A percentile compares a stretch with the other conserved stretches of the same genome.
These are phyloP conservation scores for Colletotrichum limetticola DNA, from an alignment of 2,329 filamentous ascomycete genomes.

Conservation along the genomic window DNA sequence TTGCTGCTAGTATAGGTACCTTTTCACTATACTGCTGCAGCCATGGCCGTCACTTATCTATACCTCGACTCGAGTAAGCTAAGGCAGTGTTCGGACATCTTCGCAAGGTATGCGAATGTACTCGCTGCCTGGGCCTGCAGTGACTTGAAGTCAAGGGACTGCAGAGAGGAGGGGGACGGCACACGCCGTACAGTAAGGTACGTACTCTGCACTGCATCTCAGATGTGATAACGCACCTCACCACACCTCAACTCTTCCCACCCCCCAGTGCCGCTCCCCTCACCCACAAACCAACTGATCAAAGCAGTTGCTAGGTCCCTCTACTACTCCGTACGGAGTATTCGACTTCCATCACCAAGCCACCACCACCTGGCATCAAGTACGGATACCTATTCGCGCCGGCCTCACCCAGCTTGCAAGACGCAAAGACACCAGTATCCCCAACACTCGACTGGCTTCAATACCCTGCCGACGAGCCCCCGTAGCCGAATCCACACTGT, in stretches of 20 bases:
- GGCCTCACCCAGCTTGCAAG: not conserved
- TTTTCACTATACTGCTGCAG: not conserved
- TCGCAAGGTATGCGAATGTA: not conserved
- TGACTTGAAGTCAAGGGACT: not conserved
- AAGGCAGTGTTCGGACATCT: not conserved
- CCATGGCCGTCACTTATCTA: not conserved
- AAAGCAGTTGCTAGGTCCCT: not conserved
- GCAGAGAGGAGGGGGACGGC: not conserved
- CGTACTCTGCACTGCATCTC: slow-evolving; percentile 21
- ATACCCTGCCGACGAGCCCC: not conserved
- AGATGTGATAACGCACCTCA: slow-evolving; percentile 31
- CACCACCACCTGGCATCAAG: no score
- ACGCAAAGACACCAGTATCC: not conserved
- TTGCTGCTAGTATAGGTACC: no score
- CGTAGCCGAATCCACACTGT: not conserved
- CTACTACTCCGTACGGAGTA: not conserved
- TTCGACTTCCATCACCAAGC: not conserved
- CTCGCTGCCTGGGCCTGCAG: not conserved
- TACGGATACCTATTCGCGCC: not conserved
- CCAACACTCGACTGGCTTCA: not conserved
- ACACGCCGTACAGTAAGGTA: not conserved
- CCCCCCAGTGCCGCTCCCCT: slow-evolving; percentile 19
- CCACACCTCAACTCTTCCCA: not conserved
- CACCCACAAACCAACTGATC: slow-evolving; percentile 22
- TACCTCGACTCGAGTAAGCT: not conserved